Evolutionary conservation across 352 stramenopile species (phyloP).

Genomic region (Pythium insidiosum): DNA sequence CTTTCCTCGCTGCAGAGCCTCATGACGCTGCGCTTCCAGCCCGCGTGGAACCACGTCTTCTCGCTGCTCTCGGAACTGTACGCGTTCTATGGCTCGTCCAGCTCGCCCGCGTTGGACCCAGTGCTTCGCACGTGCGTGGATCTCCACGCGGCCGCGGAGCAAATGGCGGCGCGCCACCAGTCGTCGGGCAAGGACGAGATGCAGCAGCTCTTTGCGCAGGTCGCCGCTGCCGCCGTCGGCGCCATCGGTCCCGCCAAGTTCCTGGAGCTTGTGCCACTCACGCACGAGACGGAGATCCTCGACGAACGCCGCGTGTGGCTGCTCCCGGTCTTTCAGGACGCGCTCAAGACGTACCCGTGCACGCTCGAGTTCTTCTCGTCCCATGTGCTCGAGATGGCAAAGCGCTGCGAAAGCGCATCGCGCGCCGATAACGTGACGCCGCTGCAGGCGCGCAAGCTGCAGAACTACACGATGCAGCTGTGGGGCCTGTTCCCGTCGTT

Average conservation of each 20-base stretch:
- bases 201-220: conserved; percentile 52
- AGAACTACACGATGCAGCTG: conserved; percentile 73
- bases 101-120: conserved; percentile 46
- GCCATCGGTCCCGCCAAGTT: conserved; percentile 60
- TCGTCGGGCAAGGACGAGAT: conserved; percentile 28
- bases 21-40: conserved; percentile 77
- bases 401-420: conserved; percentile 59
- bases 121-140: conserved; percentile 70
- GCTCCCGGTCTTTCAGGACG: conserved; percentile 70
- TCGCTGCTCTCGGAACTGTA: conserved; percentile 63
- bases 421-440: conserved; percentile 58
- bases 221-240: conserved; percentile 53
- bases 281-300: conserved; percentile 62
- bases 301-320: conserved; percentile 74
- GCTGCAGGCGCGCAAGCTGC: conserved; percentile 61
- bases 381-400: conserved; percentile 60
- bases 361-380: conserved; percentile 70
- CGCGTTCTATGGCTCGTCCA: conserved; percentile 53
- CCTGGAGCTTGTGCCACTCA: conserved; percentile 65
- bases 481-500: conserved; percentile 81
- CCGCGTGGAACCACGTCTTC: conserved; percentile 77
- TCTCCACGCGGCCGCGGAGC: conserved; percentile 68
- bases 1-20: conserved; percentile 73
- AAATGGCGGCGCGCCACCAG: conserved; percentile 52
- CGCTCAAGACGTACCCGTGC: conserved; percentile 38